These are phyloP conservation scores for Penicillium sp. DNA, from an alignment of 2,329 filamentous ascomycete species.

Conservation along the genomic window DNA sequence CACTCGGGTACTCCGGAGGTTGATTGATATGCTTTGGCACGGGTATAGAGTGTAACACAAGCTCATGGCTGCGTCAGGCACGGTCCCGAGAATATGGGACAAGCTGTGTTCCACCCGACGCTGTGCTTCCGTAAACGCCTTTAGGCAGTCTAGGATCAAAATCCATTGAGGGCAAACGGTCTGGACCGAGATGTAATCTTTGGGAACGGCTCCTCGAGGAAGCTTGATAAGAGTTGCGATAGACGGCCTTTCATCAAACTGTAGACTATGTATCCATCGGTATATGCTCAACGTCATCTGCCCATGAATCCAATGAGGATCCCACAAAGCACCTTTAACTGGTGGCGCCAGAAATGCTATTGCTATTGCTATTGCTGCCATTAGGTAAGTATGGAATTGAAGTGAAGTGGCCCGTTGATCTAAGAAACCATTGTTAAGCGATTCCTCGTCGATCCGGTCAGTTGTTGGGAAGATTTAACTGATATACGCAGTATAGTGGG, in stretches of 20 bases:
- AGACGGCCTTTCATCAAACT: neutral
- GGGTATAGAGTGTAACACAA: conserved; percentile 46
- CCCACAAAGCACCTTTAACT: too few species aligned
- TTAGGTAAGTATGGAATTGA: too few species aligned
- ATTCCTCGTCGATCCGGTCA: too few species aligned
- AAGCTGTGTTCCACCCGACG: conserved; percentile 48
- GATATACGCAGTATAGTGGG: too few species aligned
- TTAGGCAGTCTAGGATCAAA: conserved; percentile 45
- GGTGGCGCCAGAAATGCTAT: too few species aligned
- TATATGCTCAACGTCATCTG: conserved; percentile 27
- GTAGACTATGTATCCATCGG: too few species aligned
- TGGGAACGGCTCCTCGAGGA: conserved; percentile 47
- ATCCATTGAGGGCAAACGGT: conserved; percentile 43
- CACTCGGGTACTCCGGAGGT: conserved; percentile 41
- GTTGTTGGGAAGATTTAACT: too few species aligned
- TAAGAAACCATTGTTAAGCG: too few species aligned
- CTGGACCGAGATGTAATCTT: conserved; percentile 47
- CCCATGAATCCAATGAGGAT: too few species aligned
- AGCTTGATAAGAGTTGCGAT: conserved; percentile 44
- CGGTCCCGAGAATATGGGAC: conserved; percentile 47
- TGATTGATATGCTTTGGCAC: conserved; percentile 43
- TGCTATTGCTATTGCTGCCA: too few species aligned
- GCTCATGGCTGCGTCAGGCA: conserved; percentile 50
- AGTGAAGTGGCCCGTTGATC: too few species aligned
- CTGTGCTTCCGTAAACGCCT: conserved; percentile 39